Evolutionary conservation across 129 eudicot genomes (phyloP).

Genomic region (Ambrosia artemisiifolia): DNA sequence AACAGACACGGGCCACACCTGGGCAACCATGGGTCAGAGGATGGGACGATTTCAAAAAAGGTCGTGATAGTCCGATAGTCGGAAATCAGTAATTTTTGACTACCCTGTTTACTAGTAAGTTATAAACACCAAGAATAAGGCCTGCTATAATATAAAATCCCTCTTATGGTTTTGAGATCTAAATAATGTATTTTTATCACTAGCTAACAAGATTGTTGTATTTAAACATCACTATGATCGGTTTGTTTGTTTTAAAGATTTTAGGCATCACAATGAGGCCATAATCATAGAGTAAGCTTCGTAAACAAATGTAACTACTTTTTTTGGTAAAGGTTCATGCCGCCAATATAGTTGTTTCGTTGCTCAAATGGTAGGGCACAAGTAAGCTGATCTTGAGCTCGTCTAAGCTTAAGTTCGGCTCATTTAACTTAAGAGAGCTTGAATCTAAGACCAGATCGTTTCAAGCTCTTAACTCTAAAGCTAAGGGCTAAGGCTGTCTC

Average conservation of each 20-base stretch:
- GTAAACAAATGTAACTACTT: too few relatives aligned
- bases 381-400: too few relatives aligned
- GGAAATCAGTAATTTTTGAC: conserved; percentile 81
- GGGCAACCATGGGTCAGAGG: conserved; percentile 98
- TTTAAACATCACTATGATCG: not conserved
- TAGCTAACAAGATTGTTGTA: not conserved
- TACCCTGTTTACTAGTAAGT: not conserved
- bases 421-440: too few relatives aligned
- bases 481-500: too few relatives aligned
- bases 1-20: conserved; percentile 79
- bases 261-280: not conserved
- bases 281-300: not conserved
- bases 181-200: not conserved
- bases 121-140: conserved; percentile 11
- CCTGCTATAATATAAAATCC: not conserved
- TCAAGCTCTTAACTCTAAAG: too few relatives aligned
- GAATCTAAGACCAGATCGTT: too few relatives aligned
- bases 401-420: too few relatives aligned
- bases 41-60: conserved; percentile 95
- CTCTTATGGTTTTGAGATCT: not conserved
- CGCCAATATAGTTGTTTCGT: too few relatives aligned
- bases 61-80: conserved; percentile 70
- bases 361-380: too few relatives aligned
- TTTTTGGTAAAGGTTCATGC: too few relatives aligned
- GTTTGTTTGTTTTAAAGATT: too few relatives aligned